phyloP scores from a whole-genome alignment of 2,329 filamentous ascomycete species.

The Cytospora piceicola region DNA sequence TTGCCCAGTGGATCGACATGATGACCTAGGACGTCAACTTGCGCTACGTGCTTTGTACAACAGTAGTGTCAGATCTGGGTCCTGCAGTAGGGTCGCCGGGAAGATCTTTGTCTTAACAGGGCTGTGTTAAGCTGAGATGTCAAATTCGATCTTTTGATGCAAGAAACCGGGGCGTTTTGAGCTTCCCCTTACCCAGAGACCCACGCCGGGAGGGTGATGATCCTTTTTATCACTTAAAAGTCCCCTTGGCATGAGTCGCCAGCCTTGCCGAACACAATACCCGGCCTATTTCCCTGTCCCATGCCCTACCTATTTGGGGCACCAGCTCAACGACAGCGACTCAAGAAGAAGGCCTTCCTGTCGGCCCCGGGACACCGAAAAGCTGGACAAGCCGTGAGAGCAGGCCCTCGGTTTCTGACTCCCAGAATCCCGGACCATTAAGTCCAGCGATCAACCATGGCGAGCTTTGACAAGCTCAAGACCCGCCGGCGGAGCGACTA shows the following conservation, averaged over 20 bases:
- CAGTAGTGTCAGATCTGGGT: conserved; percentile 21
- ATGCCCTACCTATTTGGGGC: conserved; percentile 18
- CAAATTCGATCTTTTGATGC: conserved; percentile 20
- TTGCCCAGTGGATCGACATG: conserved; percentile 3
- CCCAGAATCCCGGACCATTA: not conserved
- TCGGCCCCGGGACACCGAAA: conserved; percentile 15
- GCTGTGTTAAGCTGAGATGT: conserved; percentile 22
- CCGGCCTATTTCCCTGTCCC: conserved; percentile 30
- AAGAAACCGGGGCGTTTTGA: conserved; percentile 17
- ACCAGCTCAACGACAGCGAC: conserved; percentile 27
- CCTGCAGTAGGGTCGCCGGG: conserved; percentile 17
- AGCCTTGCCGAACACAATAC: conserved; percentile 21
- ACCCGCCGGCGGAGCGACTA: conserved; percentile 72
- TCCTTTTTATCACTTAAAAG: conserved; percentile 26
- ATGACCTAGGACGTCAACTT: conserved; percentile 10
- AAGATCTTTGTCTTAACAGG: conserved; percentile 19
- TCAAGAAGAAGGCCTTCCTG: conserved; percentile 13
- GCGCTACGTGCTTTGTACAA: conserved; percentile 13
- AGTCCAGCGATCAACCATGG: conserved; percentile 37
- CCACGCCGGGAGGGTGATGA: conserved; percentile 29
- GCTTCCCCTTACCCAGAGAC: conserved; percentile 30
- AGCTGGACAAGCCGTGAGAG: conserved; percentile 9
- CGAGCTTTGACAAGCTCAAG: conserved; percentile 53
- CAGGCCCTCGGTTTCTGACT: not conserved
- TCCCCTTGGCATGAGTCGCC: conserved; percentile 29